These are phyloP conservation scores for Rusavskia elegans DNA, from an alignment of 495 filamentous ascomycete species.

Conservation along the genomic window DNA sequence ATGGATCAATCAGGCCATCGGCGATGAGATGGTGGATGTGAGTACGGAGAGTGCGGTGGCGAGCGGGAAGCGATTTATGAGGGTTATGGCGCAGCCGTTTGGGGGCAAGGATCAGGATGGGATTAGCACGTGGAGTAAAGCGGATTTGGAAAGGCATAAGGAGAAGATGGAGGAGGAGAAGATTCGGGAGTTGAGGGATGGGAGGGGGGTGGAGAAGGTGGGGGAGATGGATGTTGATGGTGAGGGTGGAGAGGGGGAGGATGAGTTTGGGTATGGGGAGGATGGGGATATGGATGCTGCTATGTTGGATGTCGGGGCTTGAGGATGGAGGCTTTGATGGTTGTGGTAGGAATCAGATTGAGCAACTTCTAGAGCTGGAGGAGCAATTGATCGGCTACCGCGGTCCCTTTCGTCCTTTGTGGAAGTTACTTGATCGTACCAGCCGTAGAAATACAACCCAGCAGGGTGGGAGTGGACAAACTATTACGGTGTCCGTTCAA, in stretches of 20 bases:
- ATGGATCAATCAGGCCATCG: slow-evolving; percentile 86
- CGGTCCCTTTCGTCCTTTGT: no score
- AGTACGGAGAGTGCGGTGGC: slow-evolving; percentile 93
- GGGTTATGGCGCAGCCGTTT: slow-evolving; percentile 83
- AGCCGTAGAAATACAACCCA: no score
- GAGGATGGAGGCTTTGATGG: not conserved
- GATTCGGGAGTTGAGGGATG: slow-evolving; percentile 23
- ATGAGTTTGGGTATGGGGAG: slow-evolving; percentile 33
- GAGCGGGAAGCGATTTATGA: slow-evolving; percentile 73
- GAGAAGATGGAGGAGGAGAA: slow-evolving; percentile 55
- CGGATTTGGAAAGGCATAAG: slow-evolving; percentile 63
- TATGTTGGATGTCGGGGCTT: slow-evolving; percentile 44
- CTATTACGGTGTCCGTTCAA: no score
- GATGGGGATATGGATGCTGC: slow-evolving; percentile 43
- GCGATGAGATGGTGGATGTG: slow-evolving; percentile 70
- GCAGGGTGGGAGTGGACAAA: no score
- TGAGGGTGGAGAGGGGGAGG: slow-evolving; percentile 30
- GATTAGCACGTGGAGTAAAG: slow-evolving; percentile 76
- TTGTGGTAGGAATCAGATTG: no score
- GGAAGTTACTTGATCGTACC: no score
- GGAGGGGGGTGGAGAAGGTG: slow-evolving; percentile 28
- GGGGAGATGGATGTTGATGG: slow-evolving; percentile 42
- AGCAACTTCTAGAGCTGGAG: no score
- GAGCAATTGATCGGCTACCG: no score
- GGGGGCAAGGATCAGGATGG: slow-evolving; percentile 70